These are phyloP conservation scores for Colletotrichum simmondsii DNA, from an alignment of 2,329 filamentous ascomycete species.

Conservation along the genomic window DNA sequence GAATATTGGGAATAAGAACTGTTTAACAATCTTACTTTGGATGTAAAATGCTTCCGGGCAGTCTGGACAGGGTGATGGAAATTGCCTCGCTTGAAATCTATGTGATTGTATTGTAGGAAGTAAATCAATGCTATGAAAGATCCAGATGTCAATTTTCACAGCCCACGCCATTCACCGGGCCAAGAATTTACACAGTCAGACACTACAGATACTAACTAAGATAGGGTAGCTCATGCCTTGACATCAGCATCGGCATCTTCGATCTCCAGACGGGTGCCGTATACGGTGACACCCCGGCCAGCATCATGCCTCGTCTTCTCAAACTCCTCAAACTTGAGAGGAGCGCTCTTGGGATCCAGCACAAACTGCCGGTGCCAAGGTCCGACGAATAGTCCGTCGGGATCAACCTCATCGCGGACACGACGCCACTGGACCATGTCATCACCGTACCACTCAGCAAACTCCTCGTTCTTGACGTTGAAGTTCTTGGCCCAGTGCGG, in stretches of 20 bases:
- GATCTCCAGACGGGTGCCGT: slow-evolving; percentile 12
- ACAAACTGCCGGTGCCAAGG: slow-evolving; percentile 87
- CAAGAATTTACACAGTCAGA: neutral
- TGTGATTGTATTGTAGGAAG: neutral
- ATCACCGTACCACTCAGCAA: slow-evolving; percentile 76
- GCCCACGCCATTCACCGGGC: neutral
- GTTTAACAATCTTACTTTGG: neutral
- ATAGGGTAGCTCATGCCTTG: neutral
- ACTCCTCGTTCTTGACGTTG: slow-evolving; percentile 63
- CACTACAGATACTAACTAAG: neutral
- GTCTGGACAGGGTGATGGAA: neutral
- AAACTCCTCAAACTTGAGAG: slow-evolving; percentile 51
- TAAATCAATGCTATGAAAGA: neutral
- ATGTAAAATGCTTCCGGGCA: neutral
- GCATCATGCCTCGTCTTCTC: slow-evolving; percentile 40
- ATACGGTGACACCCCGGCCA: slow-evolving; percentile 22
- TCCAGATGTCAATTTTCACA: neutral
- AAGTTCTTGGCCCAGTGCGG: slow-evolving; percentile 99
- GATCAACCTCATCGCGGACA: slow-evolving; percentile 78
- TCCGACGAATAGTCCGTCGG: slow-evolving; percentile 88
- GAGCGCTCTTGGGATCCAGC: slow-evolving; percentile 49
- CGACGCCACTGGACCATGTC: slow-evolving; percentile 74
- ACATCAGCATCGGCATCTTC: neutral
- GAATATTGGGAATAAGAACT: neutral
- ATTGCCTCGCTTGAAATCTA: neutral